phyloP scores from a whole-genome alignment of 2,329 filamentous ascomycete species.

The Fusarium euwallaceae region DNA sequence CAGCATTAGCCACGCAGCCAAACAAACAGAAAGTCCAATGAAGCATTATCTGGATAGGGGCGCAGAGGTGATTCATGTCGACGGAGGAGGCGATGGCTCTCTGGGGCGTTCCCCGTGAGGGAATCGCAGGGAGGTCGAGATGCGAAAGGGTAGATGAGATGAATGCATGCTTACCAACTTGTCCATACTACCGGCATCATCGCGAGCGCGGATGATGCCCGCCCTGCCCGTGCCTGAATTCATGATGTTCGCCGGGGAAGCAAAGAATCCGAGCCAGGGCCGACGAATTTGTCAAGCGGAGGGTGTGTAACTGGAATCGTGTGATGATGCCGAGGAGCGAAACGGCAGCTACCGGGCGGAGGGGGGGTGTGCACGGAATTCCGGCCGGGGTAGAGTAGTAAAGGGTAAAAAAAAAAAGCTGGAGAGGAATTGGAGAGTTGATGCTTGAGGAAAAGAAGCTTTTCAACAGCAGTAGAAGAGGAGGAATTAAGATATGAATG shows the following conservation, averaged over 20 bases:
- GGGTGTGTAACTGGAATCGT: constrained; percentile 53
- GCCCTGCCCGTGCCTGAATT: constrained; percentile 65
- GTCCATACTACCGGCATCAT: constrained; percentile 67
- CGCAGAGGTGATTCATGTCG: constrained; percentile 20
- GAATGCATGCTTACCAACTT: constrained; percentile 68
- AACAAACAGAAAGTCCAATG: constrained; percentile 7
- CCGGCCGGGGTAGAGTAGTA: constrained; percentile 38
- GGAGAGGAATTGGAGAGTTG: neutral
- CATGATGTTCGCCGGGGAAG: constrained; percentile 49
- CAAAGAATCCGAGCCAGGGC: constrained; percentile 42
- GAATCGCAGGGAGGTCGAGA: constrained; percentile 28
- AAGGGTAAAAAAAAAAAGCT: constrained; percentile 12
- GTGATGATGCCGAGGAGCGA: constrained; percentile 50
- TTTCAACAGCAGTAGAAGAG: constrained; percentile 5
- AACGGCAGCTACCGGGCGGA: constrained; percentile 47
- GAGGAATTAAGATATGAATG: constrained; percentile 17
- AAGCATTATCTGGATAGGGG: constrained; percentile 23
- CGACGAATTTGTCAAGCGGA: constrained; percentile 45
- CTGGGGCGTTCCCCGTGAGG: constrained; percentile 5
- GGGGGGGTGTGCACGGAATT: constrained; percentile 46
- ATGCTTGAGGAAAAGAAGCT: neutral
- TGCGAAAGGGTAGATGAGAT: constrained; percentile 18
- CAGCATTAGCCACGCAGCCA: constrained; percentile 31
- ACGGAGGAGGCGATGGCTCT: constrained; percentile 22
- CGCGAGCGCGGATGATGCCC: constrained; percentile 67